Evolutionary conservation across 108 stramenopile species (phyloP).

Genomic region (Nitzschia palea): DNA sequence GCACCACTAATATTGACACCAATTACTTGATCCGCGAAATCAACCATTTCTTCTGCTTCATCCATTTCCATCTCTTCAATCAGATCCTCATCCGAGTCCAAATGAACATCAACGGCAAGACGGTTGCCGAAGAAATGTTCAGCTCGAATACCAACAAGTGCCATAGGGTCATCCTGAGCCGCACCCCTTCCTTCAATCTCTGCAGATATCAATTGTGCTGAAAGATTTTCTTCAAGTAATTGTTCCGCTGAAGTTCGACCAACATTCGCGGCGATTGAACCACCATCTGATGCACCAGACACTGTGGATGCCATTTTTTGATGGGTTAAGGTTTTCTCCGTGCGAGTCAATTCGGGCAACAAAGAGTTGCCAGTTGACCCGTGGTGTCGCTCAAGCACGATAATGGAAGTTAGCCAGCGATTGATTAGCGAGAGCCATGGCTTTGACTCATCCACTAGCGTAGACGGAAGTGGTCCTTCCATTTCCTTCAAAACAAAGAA

Average conservation of each 20-base stretch:
- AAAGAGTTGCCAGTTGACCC: constrained; percentile 70
- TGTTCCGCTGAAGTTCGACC: background rate
- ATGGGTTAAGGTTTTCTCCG: background rate
- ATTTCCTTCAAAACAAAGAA: constrained; percentile 63
- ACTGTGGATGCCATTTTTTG: background rate
- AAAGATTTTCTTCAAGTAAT: too few species aligned
- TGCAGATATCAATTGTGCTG: background rate
- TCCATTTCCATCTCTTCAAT: constrained; percentile 46
- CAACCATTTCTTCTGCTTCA: constrained; percentile 66
- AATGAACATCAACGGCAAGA: constrained; percentile 13
- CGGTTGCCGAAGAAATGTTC: background rate
- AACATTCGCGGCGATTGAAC: background rate
- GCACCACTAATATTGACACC: background rate
- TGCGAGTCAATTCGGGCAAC: constrained; percentile 26
- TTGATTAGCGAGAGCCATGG: constrained; percentile 53
- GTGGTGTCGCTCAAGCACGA: constrained; percentile 68
- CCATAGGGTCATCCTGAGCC: background rate
- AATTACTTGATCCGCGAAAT: constrained; percentile 23
- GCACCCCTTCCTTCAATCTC: background rate
- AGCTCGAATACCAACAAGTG: background rate
- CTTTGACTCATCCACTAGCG: constrained; percentile 34
- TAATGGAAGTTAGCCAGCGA: constrained; percentile 59
- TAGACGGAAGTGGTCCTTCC: constrained; percentile 72
- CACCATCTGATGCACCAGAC: background rate
- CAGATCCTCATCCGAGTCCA: constrained; percentile 29